Evolutionary conservation across 306 rosid genomes (phyloP), one percentile per base, ranked within the genome.

Genomic region (Rosa lucieae): DNA sequence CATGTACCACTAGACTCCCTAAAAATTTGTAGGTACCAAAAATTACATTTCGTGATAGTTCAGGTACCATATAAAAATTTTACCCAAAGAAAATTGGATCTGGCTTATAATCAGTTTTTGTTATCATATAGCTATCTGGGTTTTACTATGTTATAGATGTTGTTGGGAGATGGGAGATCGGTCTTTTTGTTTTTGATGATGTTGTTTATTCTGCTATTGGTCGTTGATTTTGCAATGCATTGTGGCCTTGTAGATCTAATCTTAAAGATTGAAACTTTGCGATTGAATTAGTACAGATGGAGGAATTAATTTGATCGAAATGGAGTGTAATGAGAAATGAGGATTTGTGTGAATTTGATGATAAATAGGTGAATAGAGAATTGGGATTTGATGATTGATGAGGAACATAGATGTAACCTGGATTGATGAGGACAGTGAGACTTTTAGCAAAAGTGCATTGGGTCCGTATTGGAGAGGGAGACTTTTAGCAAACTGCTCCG

Each of bases 241-340:
- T 62, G 21, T 55, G 59, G 43, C 40, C n/a, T 59, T 58, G 79
- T 63, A 49, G 78, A 72, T 73, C 29, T 51, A 43, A 1, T 55
- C 26, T 13, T 12, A 43, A 55, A 29, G 39, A 18, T 70, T 15
- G 8, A 3, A 75, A 20, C 47, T n/a, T 13, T 23, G 23, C 51
- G 63, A 32, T 44, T 76, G 47, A 76, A 32, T 8, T n/a, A 35
- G 26, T n/a, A 5, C 6, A 58, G 67, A 42, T 20, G 74, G 29
- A 65, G 5, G 53, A 46, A 5, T 49, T 63, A 35, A 40, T 32
- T 11, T 35, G 26, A 23, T 47, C 23, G 32, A 35, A 58, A 10
- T 73, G 48, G 26, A 18, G 23, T 35, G 48, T 17, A 35, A 55
- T 39, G 56, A 56, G 32, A 56, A 13, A 23, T 23, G 26, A 39